Percentiles rank a stretch among this genome's conserved stretches.
These are phyloP conservation scores for Debaryomyces sp. DNA, from an alignment of 1,139 yeast genomes.

Conservation along the genomic window DNA sequence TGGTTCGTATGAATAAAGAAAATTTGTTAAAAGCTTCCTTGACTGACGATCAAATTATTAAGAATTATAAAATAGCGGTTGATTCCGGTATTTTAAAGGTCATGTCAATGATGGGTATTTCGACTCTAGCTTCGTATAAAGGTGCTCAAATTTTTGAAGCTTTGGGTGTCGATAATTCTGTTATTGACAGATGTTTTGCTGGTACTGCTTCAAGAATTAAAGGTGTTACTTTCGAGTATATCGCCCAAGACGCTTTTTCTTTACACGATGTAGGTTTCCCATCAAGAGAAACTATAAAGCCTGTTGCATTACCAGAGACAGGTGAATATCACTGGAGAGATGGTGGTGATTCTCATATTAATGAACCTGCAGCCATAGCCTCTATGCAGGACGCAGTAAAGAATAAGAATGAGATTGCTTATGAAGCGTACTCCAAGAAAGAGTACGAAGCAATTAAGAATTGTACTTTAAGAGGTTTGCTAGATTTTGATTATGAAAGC, in stretches of 20 bases:
- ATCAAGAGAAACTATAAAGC: constrained; percentile 67
- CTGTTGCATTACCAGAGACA: constrained; percentile 82
- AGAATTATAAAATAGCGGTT: constrained; percentile 78
- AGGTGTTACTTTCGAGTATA: constrained; percentile 93
- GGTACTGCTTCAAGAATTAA: constrained; percentile 97
- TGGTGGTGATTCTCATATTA: constrained; percentile 95
- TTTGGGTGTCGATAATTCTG: constrained; percentile 92
- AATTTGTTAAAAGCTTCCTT: constrained; percentile 65
- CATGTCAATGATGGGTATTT: constrained; percentile 99
- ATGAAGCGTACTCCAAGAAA: constrained; percentile 84
- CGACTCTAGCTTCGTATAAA: constrained; percentile 94
- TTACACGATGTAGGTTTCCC: constrained; percentile 94
- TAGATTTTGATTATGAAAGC: constrained; percentile 81
- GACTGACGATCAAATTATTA: constrained; percentile 60
- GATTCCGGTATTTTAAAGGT: constrained; percentile 94
- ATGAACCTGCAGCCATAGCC: constrained; percentile 94
- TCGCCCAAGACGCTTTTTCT: constrained; percentile 95
- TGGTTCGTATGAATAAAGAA: constrained; percentile 82
- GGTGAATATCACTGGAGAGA: constrained; percentile 99
- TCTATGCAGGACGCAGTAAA: constrained; percentile 96
- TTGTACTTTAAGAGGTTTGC: constrained; percentile 91
- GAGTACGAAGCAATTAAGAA: constrained; percentile 91
- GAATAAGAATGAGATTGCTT: constrained; percentile 91
- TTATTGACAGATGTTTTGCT: constrained; percentile 92
- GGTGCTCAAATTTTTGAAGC: constrained; percentile 99